Percentiles rank a stretch among this genome's conserved stretches.
Evolutionary conservation across 2,329 filamentous ascomycete genomes (phyloP).

Genomic region (Fusarium sp.): DNA sequence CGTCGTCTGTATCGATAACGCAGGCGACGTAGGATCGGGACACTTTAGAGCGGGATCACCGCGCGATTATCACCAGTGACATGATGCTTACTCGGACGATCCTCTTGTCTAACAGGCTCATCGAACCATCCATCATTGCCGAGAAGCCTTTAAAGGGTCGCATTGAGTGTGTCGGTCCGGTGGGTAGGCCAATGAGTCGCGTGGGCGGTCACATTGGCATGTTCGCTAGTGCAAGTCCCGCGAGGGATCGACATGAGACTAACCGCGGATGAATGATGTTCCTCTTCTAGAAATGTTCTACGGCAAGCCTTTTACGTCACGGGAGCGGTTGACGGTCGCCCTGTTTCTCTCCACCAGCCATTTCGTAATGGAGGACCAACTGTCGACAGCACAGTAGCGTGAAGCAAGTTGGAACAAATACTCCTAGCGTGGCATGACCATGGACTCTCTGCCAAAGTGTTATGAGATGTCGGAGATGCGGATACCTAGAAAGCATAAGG

Average conservation of each 20-base stretch:
- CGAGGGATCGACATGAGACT: slow-evolving; percentile 14
- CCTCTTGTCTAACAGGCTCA: not conserved
- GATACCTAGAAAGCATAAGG: not conserved
- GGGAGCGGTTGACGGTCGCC: slow-evolving; percentile 6
- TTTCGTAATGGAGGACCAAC: not conserved
- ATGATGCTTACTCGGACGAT: slow-evolving; percentile 7
- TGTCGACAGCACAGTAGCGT: accelerated
- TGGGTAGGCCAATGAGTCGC: not conserved
- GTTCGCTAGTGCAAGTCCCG: not conserved
- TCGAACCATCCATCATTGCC: slow-evolving; percentile 14
- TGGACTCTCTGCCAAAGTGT: not conserved
- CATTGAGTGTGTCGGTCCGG: slow-evolving; percentile 11
- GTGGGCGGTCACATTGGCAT: not conserved
- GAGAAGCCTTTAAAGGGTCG: not conserved
- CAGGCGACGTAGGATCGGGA: not conserved
- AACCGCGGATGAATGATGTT: slow-evolving; percentile 10
- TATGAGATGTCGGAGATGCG: not conserved
- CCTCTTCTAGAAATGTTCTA: slow-evolving; percentile 34
- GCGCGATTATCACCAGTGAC: slow-evolving; percentile 14
- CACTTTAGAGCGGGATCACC: slow-evolving; percentile 2
- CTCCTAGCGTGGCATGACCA: not conserved
- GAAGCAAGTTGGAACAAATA: not conserved
- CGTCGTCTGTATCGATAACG: not conserved
- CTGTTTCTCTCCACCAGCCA: not conserved
- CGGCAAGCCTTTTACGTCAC: slow-evolving; percentile 20